Conservation (phyloP, 2,329 filamentous ascomycete species). For the Microcyclosporella mali region DNA sequence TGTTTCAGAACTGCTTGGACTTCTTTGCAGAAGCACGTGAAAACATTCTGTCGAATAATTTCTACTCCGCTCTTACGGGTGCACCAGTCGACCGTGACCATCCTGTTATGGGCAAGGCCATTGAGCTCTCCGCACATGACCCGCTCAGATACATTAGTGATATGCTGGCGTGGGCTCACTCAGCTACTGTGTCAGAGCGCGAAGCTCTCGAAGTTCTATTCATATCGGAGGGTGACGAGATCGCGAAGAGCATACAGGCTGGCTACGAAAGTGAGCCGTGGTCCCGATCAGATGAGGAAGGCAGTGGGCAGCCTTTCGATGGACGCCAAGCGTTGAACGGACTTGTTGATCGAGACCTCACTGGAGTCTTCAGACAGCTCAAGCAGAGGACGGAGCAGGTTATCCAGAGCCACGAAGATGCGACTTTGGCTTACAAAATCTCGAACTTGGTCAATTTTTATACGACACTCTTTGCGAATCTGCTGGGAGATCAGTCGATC, state of each 20-base stretch:
- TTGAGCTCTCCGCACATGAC: slow-evolving; percentile 89
- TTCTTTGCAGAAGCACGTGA: slow-evolving; percentile 89
- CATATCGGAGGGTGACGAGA: slow-evolving; percentile 81
- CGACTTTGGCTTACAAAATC: slow-evolving; percentile 80
- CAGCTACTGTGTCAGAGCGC: slow-evolving; percentile 84
- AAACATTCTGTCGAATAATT: slow-evolving; percentile 77
- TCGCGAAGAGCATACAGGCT: slow-evolving; percentile 72
- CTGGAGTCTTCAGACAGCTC: slow-evolving; percentile 75
- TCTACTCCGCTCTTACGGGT: slow-evolving; percentile 82
- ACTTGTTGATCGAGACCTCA: slow-evolving; percentile 78
- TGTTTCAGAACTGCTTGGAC: slow-evolving; percentile 91
- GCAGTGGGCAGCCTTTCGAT: slow-evolving; percentile 58
- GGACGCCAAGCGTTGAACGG: slow-evolving; percentile 74
- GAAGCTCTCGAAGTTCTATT: slow-evolving; percentile 90
- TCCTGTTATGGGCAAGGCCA: slow-evolving; percentile 62
- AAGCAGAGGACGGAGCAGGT: slow-evolving; percentile 86
- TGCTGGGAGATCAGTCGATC: slow-evolving; percentile 63
- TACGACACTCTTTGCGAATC: slow-evolving; percentile 71
- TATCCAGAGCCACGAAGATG: slow-evolving; percentile 86
- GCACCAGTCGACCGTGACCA: slow-evolving; percentile 52
- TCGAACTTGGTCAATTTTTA: slow-evolving; percentile 89
- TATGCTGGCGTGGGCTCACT: slow-evolving; percentile 97
- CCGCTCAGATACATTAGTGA: slow-evolving; percentile 87
- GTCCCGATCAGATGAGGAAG: slow-evolving; percentile 52
- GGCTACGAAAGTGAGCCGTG: slow-evolving; percentile 80